Percentiles rank a stretch among this genome's conserved stretches.
Evolutionary conservation across 192 early-diverging fungal species (phyloP).

Genomic region (Backusella liffmaniae): DNA sequence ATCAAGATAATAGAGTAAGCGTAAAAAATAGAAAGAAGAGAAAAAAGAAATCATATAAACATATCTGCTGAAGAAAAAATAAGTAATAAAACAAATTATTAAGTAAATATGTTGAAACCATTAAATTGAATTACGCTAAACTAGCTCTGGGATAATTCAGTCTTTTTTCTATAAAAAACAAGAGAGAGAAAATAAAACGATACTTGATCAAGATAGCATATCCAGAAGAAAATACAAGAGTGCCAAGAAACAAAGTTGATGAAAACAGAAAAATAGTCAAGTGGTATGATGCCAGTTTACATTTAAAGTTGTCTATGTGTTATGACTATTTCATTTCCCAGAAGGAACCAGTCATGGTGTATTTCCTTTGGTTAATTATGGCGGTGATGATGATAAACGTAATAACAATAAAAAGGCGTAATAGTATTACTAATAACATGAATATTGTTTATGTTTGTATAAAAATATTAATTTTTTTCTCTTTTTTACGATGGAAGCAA

Average conservation of each 20-base stretch:
- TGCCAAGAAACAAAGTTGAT: neutral
- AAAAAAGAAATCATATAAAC: neutral
- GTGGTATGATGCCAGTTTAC: neutral
- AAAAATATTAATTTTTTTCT: neutral
- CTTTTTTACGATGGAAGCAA: neutral
- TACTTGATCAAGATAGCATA: too few species aligned
- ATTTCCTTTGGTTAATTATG: neutral
- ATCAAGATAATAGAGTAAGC: neutral
- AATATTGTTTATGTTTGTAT: neutral
- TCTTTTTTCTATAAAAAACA: neutral
- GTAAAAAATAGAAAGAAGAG: neutral
- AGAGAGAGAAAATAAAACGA: too few species aligned
- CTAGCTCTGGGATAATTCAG: neutral
- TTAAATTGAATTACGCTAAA: neutral
- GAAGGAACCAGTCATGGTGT: neutral
- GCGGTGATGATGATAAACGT: neutral
- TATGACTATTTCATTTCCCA: neutral
- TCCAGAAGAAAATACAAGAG: too few species aligned
- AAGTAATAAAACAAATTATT: neutral
- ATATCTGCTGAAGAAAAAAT: neutral
- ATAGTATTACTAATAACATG: neutral
- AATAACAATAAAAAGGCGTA: neutral
- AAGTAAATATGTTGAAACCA: neutral
- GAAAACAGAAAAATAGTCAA: neutral
- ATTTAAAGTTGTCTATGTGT: neutral